Evolutionary conservation across 345 rosid species (phyloP).

Genomic region (Citrus cavaleriei): DNA sequence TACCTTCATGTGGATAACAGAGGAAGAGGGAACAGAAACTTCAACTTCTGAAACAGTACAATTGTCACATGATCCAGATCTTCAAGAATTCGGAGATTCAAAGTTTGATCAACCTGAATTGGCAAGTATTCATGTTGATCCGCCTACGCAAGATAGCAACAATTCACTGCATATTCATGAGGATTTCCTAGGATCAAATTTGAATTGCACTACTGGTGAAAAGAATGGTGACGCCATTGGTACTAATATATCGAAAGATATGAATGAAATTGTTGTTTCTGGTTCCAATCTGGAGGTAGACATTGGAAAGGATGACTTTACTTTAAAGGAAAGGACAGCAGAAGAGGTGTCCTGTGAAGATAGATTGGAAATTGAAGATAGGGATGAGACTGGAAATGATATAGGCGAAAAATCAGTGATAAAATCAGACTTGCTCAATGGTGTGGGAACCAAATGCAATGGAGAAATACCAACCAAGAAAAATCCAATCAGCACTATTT

Average conservation of each 20-base stretch:
- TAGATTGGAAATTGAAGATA: slow-evolving; percentile 8
- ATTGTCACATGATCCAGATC: slow-evolving; percentile 10
- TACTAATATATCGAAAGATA: not conserved
- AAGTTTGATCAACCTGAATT: slow-evolving; percentile 14
- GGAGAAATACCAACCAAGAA: slow-evolving; percentile 9
- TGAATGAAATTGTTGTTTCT: slow-evolving; percentile 11
- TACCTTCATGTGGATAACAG: slow-evolving; percentile 14
- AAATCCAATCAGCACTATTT: slow-evolving; percentile 4
- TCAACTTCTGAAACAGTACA: slow-evolving; percentile 6
- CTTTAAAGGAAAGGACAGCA: not conserved
- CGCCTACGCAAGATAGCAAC: slow-evolving; percentile 4
- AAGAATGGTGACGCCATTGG: slow-evolving; percentile 16
- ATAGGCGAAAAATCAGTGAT: not conserved
- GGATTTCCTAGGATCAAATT: slow-evolving; percentile 9
- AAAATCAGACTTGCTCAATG: slow-evolving; percentile 1
- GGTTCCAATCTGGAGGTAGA: not conserved
- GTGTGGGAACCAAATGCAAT: slow-evolving; percentile 9
- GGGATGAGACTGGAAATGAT: slow-evolving; percentile 5
- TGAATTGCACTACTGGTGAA: slow-evolving; percentile 9
- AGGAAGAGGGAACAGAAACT: slow-evolving; percentile 4
- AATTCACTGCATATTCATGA: not conserved
- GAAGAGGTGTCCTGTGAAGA: slow-evolving; percentile 13
- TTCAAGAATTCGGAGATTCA: slow-evolving; percentile 12
- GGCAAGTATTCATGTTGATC: not conserved
- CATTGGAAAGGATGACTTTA: not conserved